Conservation (phyloP, 1,284 basidiomycete species). For the Trichosporon sp. region DNA sequence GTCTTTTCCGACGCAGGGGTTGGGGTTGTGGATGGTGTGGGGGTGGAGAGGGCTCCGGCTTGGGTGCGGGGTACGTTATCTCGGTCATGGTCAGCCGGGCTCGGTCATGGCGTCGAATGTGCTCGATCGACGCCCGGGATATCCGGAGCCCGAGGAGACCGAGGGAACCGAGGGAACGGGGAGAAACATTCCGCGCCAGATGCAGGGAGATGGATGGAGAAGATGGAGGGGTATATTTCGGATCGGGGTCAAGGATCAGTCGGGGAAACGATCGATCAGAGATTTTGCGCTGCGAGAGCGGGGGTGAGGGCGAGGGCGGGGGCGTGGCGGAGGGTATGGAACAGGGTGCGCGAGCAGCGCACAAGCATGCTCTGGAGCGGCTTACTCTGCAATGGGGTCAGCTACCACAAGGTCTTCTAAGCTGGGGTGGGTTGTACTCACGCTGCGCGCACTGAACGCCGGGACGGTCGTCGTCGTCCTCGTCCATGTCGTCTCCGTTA, state of each 20-base stretch:
- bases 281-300: neutral
- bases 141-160: neutral
- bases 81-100: neutral
- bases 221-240: neutral
- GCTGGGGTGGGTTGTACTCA: slow-evolving; percentile 31
- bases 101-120: neutral
- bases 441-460: slow-evolving; percentile 54
- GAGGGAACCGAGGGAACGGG: neutral
- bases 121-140: neutral
- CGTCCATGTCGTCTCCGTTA: slow-evolving; percentile 67
- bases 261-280: neutral
- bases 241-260: neutral
- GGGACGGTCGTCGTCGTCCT: slow-evolving; percentile 47
- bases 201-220: neutral
- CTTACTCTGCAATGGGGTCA: slow-evolving; percentile 23
- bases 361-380: neutral
- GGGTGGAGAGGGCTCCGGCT: neutral
- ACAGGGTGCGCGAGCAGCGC: neutral
- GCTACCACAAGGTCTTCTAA: neutral
- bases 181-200: neutral
- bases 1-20: neutral
- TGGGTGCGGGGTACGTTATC: neutral
- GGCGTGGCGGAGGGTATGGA: neutral
- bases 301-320: neutral
- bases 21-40: neutral